A percentile compares a stretch with the other conserved stretches of the same genome.
These are phyloP conservation scores for Botryotinia calthae DNA, from an alignment of 2,329 filamentous ascomycete species.

Conservation along the genomic window DNA sequence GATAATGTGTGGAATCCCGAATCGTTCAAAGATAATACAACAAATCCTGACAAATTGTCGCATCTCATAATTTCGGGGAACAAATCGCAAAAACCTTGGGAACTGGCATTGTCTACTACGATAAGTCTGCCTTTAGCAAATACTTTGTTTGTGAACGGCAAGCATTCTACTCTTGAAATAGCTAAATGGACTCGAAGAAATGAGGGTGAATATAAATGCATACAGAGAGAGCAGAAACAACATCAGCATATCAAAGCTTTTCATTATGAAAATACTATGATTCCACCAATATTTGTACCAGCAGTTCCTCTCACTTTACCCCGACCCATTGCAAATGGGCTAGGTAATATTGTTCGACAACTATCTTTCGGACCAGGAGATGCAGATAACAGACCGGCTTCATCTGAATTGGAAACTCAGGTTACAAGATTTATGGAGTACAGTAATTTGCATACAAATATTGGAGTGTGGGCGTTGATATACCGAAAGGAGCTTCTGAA, in stretches of 20 bases:
- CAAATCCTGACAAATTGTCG: constrained; percentile 22
- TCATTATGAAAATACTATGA: constrained; percentile 12
- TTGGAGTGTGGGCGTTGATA: constrained; percentile 73
- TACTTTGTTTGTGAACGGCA: constrained; percentile 72
- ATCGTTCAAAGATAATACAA: neutral
- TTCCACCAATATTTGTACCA: constrained; percentile 40
- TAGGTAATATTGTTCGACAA: constrained; percentile 76
- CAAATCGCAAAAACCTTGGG: neutral
- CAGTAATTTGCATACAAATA: constrained; percentile 41
- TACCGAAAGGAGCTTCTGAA: constrained; percentile 45
- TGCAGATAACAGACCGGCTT: constrained; percentile 54
- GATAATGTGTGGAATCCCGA: constrained; percentile 3
- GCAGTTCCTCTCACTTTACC: constrained; percentile 63
- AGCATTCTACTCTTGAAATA: constrained; percentile 55
- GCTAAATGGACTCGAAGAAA: constrained; percentile 41
- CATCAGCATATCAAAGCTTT: constrained; percentile 28
- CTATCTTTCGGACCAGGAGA: constrained; percentile 48
- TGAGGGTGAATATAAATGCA: constrained; percentile 18
- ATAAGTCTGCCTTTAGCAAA: constrained; percentile 65
- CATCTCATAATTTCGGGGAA: constrained; percentile 30
- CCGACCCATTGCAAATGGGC: constrained; percentile 59
- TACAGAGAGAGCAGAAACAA: constrained; percentile 23
- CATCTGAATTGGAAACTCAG: constrained; percentile 65
- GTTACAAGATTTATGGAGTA: constrained; percentile 57
- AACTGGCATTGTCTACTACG: neutral